A percentile compares a stretch with the other conserved stretches of the same genome.
Evolutionary conservation across 441 rosid genomes (phyloP).

Genomic region (Macaranga tanarius): DNA sequence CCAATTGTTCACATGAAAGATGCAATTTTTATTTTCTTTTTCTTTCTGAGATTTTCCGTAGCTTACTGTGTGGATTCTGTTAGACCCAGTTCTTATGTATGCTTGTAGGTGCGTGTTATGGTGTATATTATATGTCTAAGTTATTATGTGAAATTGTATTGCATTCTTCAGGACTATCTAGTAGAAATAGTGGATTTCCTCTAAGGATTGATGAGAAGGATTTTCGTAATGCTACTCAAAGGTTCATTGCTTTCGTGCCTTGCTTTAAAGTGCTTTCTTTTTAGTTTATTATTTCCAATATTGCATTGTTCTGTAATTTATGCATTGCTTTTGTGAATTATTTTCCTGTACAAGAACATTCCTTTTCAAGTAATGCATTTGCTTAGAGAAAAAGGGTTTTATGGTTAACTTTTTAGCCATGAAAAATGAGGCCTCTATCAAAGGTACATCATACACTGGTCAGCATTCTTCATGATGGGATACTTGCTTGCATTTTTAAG

Average conservation of each 20-base stretch:
- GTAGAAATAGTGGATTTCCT: constrained; percentile 40
- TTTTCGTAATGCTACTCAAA: constrained; percentile 29
- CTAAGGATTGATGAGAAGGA: constrained; percentile 35
- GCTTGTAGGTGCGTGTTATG: not conserved
- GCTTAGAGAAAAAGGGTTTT: not conserved
- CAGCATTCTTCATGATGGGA: too few species aligned
- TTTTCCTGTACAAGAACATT: not conserved
- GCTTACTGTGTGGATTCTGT: not conserved
- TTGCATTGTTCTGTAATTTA: not conserved
- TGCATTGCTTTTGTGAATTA: not conserved
- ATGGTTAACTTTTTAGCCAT: not conserved
- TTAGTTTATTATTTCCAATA: not conserved
- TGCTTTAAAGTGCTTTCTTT: not conserved
- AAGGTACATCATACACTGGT: not conserved
- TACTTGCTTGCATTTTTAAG: too few species aligned
- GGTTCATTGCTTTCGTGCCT: constrained; percentile 36
- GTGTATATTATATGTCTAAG: not conserved
- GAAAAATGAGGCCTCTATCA: not conserved
- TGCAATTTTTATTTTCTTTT: not conserved
- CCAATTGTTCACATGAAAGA: not conserved
- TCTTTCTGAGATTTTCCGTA: not conserved
- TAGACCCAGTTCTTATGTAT: not conserved
- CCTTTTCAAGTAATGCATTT: not conserved
- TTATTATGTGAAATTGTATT: constrained; percentile 11
- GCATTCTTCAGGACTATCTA: constrained; percentile 53